These are phyloP conservation scores for Thermochaetoides dissita DNA, from an alignment of 2,329 filamentous ascomycete species.

Conservation along the genomic window DNA sequence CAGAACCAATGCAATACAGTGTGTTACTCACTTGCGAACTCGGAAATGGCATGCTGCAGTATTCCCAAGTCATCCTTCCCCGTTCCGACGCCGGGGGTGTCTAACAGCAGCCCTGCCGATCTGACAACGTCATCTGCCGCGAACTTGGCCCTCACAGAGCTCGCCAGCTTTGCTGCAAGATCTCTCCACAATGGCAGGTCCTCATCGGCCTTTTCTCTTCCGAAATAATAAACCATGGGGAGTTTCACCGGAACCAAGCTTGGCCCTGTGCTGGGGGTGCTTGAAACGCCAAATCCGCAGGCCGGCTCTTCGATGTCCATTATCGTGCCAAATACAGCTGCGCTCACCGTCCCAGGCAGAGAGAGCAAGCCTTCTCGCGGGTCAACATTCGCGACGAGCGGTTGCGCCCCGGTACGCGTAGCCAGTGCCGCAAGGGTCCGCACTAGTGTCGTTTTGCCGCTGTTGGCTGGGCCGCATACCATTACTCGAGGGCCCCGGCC, in stretches of 20 bases:
- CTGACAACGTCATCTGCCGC: constrained; percentile 60
- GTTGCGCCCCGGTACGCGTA: constrained; percentile 57
- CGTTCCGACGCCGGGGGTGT: constrained; percentile 51
- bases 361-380: constrained; percentile 66
- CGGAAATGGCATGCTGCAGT: constrained; percentile 58
- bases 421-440: constrained; percentile 71
- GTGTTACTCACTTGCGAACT: constrained; percentile 32
- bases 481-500: constrained; percentile 53
- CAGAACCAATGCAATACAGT: background rate
- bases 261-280: constrained; percentile 78
- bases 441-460: constrained; percentile 71
- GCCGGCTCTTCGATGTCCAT: constrained; percentile 69
- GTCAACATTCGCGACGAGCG: constrained; percentile 73
- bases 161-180: constrained; percentile 60
- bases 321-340: constrained; percentile 73
- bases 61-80: constrained; percentile 50
- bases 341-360: constrained; percentile 69
- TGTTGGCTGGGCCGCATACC: constrained; percentile 62
- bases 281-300: constrained; percentile 85
- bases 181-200: constrained; percentile 59
- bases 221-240: constrained; percentile 82
- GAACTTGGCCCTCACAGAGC: constrained; percentile 63
- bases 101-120: constrained; percentile 68
- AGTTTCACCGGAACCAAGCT: constrained; percentile 81
- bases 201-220: constrained; percentile 57